phyloP scores from a whole-genome alignment of 139 green algal species.

The Picochlorum sp. region DNA sequence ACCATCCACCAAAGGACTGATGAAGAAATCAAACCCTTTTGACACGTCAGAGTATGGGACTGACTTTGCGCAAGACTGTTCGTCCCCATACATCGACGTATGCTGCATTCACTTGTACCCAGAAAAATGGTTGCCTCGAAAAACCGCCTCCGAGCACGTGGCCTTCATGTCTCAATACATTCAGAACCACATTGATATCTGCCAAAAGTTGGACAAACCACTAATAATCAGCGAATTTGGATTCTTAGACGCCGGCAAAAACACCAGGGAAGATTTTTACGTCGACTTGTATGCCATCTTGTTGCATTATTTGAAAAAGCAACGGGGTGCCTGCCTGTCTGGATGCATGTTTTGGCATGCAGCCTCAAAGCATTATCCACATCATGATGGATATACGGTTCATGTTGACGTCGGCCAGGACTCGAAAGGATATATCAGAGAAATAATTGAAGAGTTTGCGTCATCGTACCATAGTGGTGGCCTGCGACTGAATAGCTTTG shows the following conservation, averaged over 20 bases:
- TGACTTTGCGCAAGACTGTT: slow-evolving; percentile 45
- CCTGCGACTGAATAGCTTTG: not conserved
- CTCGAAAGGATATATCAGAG: not conserved
- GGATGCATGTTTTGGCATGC: slow-evolving; percentile 43
- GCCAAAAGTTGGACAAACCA: slow-evolving; percentile 37
- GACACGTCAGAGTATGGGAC: slow-evolving; percentile 31
- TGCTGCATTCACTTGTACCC: slow-evolving; percentile 58
- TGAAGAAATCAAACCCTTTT: slow-evolving; percentile 39
- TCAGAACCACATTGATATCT: slow-evolving; percentile 24
- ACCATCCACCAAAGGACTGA: slow-evolving; percentile 31
- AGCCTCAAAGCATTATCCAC: slow-evolving; percentile 37
- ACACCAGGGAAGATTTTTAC: slow-evolving; percentile 3
- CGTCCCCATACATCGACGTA: slow-evolving; percentile 51
- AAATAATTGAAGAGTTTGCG: not conserved
- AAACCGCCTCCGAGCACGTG: slow-evolving; percentile 16
- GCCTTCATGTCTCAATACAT: slow-evolving; percentile 32
- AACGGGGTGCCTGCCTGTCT: slow-evolving; percentile 2
- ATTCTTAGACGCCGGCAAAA: slow-evolving; percentile 22
- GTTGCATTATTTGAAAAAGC: slow-evolving; percentile 13
- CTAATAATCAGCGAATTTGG: slow-evolving; percentile 55
- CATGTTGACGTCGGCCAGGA: slow-evolving; percentile 22
- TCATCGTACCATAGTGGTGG: not conserved
- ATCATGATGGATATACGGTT: slow-evolving; percentile 57
- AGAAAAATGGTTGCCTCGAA: slow-evolving; percentile 43
- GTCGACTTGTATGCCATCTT: not conserved